Conservation (phyloP, 2,329 filamentous ascomycete genomes). For the Ophiostoma sp. region DNA sequence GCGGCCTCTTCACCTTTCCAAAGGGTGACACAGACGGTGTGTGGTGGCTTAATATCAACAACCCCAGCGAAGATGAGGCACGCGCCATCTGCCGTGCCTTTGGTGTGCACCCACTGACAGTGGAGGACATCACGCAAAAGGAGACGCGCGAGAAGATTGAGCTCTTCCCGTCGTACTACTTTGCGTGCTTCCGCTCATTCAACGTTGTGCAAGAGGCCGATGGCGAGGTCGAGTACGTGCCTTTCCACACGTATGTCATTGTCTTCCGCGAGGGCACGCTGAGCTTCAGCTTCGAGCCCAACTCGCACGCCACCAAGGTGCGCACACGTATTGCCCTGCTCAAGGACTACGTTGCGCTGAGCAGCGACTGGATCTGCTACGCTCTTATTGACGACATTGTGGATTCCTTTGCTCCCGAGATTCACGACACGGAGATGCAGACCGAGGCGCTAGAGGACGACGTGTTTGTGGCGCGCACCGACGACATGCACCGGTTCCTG, state of each 20-base stretch:
- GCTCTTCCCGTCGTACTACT: slow-evolving; percentile 95
- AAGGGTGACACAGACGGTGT: slow-evolving; percentile 67
- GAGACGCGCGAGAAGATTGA: slow-evolving; percentile 98
- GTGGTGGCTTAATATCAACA: slow-evolving; percentile 98
- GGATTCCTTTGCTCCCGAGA: slow-evolving; percentile 86
- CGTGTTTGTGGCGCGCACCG: slow-evolving; percentile 84
- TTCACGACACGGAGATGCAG: slow-evolving; percentile 78
- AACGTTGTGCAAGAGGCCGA: slow-evolving; percentile 70
- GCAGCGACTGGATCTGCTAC: slow-evolving; percentile 98
- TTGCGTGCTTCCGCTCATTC: slow-evolving; percentile 95
- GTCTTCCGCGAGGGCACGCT: slow-evolving; percentile 93
- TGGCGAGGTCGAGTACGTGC: slow-evolving; percentile 79
- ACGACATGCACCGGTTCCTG: slow-evolving; percentile 83
- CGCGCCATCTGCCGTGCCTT: slow-evolving; percentile 88
- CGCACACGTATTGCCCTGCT: slow-evolving; percentile 86
- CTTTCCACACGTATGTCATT: slow-evolving; percentile 93
- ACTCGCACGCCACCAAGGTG: slow-evolving; percentile 81
- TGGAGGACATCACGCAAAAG: slow-evolving; percentile 92
- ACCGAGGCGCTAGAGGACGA: slow-evolving; percentile 93
- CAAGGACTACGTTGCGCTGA: slow-evolving; percentile 90
- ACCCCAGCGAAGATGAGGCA: slow-evolving; percentile 83
- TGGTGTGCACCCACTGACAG: slow-evolving; percentile 88
- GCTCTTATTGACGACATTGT: slow-evolving; percentile 98
- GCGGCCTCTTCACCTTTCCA: slow-evolving; percentile 71
- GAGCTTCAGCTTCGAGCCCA: slow-evolving; percentile 88